Evolutionary conservation across 805 yeast genomes (phyloP).

Genomic region (Monosporozyma yasuniensis): DNA sequence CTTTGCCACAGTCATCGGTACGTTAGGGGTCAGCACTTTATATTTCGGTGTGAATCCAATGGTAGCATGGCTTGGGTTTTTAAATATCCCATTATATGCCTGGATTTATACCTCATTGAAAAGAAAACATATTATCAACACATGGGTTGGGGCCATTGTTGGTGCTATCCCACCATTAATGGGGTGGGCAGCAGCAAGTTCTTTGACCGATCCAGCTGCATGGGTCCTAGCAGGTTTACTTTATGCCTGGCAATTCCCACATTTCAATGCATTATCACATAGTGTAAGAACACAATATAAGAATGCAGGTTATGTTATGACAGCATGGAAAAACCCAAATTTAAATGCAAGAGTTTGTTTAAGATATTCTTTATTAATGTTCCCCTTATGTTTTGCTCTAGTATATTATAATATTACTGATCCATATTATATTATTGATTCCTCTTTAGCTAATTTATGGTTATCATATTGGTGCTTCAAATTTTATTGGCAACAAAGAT

Average conservation of each 20-base stretch:
- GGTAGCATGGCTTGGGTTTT: constrained; percentile 72
- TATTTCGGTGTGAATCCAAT: constrained; percentile 77
- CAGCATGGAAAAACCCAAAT: constrained; percentile 86
- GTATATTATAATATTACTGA: constrained; percentile 77
- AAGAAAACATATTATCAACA: constrained; percentile 73
- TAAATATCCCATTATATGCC: constrained; percentile 74
- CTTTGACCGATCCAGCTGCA: constrained; percentile 78
- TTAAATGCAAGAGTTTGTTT: constrained; percentile 90
- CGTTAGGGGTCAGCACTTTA: constrained; percentile 58
- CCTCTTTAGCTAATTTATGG: constrained; percentile 80
- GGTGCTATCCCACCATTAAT: constrained; percentile 97
- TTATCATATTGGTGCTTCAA: constrained; percentile 65
- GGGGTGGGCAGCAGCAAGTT: constrained; percentile 97
- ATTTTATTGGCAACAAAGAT: constrained; percentile 78
- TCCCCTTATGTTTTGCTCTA: constrained; percentile 83
- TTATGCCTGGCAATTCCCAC: constrained; percentile 98
- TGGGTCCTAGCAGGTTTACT: constrained; percentile 87
- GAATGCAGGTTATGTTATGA: constrained; percentile 94
- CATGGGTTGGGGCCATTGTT: constrained; percentile 99
- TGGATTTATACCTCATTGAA: constrained; percentile 90
- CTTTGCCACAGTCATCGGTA: constrained; percentile 72
- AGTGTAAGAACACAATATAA: constrained; percentile 81
- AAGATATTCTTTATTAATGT: constrained; percentile 84
- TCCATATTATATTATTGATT: constrained; percentile 69
- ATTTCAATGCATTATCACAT: constrained; percentile 86